These are phyloP conservation scores for Paramecium sexaurelia DNA, from an alignment of 73 alveolate species.

Conservation along the genomic window DNA sequence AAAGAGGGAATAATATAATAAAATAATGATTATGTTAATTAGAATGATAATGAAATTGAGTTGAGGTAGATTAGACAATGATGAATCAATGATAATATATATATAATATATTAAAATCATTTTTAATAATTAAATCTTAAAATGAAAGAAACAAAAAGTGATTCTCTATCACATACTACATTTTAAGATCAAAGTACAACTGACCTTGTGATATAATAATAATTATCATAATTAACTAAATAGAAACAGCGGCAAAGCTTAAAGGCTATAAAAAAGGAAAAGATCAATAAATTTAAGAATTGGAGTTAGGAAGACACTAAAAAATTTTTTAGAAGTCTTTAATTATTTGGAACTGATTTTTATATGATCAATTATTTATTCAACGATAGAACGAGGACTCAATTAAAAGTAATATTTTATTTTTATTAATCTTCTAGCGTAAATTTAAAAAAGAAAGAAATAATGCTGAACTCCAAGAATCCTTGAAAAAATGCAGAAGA, in stretches of 20 bases:
- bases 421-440: not conserved
- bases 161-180: not conserved
- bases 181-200: constrained; percentile 2
- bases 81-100: not conserved
- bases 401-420: not conserved
- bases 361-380: constrained; percentile 12
- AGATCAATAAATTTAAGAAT: constrained; percentile 9
- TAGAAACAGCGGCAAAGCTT: constrained; percentile 10
- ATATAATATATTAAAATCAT: not conserved
- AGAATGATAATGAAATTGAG: not conserved
- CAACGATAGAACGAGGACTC: not conserved
- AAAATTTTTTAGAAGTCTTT: constrained; percentile 13
- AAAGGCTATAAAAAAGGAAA: not conserved
- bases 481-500: constrained; percentile 24
- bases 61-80: not conserved
- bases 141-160: constrained; percentile 21
- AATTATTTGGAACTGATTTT: constrained; percentile 25
- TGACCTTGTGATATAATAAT: not conserved
- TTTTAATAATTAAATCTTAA: constrained; percentile 27
- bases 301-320: constrained; percentile 16
- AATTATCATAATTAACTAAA: not conserved
- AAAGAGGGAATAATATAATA: not conserved
- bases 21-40: not conserved
- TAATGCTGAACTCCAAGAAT: not conserved
- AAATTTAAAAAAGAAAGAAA: not conserved